Evolutionary conservation across 371 early-diverging fungal species (phyloP).

Genomic region (Cokeromyces recurvatus): DNA sequence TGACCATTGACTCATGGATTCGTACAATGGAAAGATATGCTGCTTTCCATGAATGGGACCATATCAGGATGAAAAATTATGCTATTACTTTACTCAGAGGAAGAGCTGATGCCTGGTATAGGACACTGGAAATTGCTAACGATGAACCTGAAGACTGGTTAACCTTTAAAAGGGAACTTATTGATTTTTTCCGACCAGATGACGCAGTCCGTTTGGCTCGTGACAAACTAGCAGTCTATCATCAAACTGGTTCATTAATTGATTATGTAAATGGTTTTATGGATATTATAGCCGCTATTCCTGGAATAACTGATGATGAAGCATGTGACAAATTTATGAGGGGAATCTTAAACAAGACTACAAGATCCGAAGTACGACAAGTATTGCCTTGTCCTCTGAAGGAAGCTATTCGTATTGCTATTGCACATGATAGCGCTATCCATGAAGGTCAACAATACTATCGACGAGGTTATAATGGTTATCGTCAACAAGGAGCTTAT

Average conservation of each 20-base stretch:
- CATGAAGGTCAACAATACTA: not conserved
- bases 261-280: slow-evolving; percentile 4
- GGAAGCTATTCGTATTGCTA: not conserved
- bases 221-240: not conserved
- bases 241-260: not conserved
- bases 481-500: no score
- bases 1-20: not conserved
- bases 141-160: not conserved
- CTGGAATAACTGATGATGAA: slow-evolving; percentile 1
- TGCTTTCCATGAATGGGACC: not conserved
- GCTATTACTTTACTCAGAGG: not conserved
- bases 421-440: not conserved
- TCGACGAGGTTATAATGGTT: not conserved
- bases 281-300: not conserved
- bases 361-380: not conserved
- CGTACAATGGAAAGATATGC: not conserved
- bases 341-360: not conserved
- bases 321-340: slow-evolving; percentile 2
- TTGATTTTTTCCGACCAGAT: slow-evolving; percentile 1
- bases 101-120: not conserved
- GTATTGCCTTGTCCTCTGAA: not conserved
- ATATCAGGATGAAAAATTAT: not conserved
- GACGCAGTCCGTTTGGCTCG: not conserved
- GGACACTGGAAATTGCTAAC: not conserved
- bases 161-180: not conserved